A percentile compares a stretch with the other conserved stretches of the same genome.
Evolutionary conservation across 805 yeast species (phyloP).

Genomic region (Cyberlindnera amylophila): DNA sequence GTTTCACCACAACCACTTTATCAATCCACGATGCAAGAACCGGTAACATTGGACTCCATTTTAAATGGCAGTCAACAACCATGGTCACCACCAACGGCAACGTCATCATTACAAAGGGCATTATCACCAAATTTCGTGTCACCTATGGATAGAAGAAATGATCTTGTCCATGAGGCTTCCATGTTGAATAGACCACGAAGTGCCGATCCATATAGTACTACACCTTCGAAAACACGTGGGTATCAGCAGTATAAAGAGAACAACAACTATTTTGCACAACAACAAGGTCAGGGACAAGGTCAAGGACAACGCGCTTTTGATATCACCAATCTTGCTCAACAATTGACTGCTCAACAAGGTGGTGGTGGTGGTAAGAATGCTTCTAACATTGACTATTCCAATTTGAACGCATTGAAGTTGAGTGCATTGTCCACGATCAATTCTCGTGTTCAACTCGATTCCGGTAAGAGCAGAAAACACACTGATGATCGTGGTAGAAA

Average conservation of each 20-base stretch:
- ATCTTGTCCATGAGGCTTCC: slow-evolving; percentile 25
- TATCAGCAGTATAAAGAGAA: slow-evolving; percentile 16
- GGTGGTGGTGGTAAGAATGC: slow-evolving; percentile 9
- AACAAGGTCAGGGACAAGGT: slow-evolving; percentile 8
- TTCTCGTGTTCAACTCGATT: slow-evolving; percentile 43
- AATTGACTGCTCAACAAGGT: slow-evolving; percentile 20
- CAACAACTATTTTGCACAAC: slow-evolving; percentile 3
- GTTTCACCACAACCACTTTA: slow-evolving; percentile 24
- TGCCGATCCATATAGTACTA: slow-evolving; percentile 35
- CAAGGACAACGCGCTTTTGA: slow-evolving; percentile 19
- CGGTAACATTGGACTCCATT: slow-evolving; percentile 37
- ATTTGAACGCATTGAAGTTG: slow-evolving; percentile 47
- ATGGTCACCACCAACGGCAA: slow-evolving; percentile 28
- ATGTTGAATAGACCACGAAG: slow-evolving; percentile 36
- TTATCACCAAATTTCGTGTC: slow-evolving; percentile 25
- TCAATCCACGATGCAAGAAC: slow-evolving; percentile 29
- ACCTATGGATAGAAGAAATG: slow-evolving; percentile 14
- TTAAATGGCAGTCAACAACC: slow-evolving; percentile 37
- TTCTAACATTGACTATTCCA: slow-evolving; percentile 15
- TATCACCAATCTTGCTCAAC: slow-evolving; percentile 29
- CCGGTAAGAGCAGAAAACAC: slow-evolving; percentile 28
- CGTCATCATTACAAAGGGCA: slow-evolving; percentile 29
- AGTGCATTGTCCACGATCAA: slow-evolving; percentile 67
- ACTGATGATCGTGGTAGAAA: slow-evolving; percentile 19
- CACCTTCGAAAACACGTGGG: slow-evolving; percentile 4